Conservation (phyloP, 164 flowering plant species). For the Nelumbo lutea region DNA sequence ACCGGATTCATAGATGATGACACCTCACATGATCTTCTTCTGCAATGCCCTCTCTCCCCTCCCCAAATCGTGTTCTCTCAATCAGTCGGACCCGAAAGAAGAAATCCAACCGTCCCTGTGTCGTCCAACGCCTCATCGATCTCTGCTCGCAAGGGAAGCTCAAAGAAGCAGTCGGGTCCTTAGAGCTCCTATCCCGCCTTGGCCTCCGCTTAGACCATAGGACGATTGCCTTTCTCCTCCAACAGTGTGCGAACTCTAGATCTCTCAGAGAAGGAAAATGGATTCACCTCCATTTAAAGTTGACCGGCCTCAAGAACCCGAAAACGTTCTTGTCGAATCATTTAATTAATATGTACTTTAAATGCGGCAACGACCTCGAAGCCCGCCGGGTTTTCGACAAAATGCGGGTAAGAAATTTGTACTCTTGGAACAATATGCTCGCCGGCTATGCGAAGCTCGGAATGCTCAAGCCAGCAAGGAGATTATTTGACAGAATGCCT, state of each 20-base stretch:
- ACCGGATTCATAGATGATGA: too few relatives aligned
- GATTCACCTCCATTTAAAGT: constrained; percentile 11
- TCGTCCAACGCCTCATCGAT: constrained; percentile 33
- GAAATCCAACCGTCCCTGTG: constrained; percentile 27
- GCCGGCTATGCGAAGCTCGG: constrained; percentile 66
- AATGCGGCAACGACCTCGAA: constrained; percentile 34
- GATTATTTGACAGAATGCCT: constrained; percentile 59
- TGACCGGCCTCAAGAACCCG: constrained; percentile 45
- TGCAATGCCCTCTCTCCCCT: constrained; percentile 34
- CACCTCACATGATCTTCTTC: background rate
- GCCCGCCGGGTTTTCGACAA: constrained; percentile 65
- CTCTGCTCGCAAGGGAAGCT: constrained; percentile 26
- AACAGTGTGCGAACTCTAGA: constrained; percentile 29
- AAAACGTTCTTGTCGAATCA: constrained; percentile 46
- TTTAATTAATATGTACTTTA: constrained; percentile 47
- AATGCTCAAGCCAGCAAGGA: constrained; percentile 34
- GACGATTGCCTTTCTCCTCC: constrained; percentile 36
- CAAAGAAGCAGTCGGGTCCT: constrained; percentile 33
- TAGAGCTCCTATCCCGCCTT: constrained; percentile 28
- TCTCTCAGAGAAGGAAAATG: constrained; percentile 44
- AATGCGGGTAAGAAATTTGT: constrained; percentile 58
- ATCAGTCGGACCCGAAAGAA: constrained; percentile 3
- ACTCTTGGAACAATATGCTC: constrained; percentile 67
- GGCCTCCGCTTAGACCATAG: constrained; percentile 47
- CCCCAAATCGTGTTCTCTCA: constrained; percentile 3